Evolutionary conservation across 805 yeast species (phyloP), one percentile per base, ranked within the genome.

Genomic region (Metschnikowia proteae): DNA sequence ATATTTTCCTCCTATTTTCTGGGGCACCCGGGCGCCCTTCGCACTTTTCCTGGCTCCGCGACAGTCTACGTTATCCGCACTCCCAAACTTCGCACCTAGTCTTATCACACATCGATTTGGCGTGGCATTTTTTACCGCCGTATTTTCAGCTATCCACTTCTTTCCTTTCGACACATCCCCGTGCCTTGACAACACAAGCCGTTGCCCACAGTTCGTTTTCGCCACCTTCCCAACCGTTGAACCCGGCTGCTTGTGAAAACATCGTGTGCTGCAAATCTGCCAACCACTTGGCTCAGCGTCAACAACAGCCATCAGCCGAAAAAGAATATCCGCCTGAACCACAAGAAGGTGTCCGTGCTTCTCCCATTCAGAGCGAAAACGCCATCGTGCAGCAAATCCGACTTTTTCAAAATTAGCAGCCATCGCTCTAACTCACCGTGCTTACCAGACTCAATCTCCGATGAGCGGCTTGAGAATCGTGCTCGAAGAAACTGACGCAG

Each of bases 381-480:
- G 17, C 17, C 17, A 17, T 17, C 2, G 17, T 17, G 2, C 17
- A 17, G 17, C 17, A 17, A 17, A 17, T 17, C 17, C 17, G 17
- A 17, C 17, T 17, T 17, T 17, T 17, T 17, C 17, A 17, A 17
- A 17, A 17, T 17, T 17, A 17, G 17, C 17, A 17, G 17, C 17
- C 17, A 17, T 17, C 2, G 17, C 17, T 17, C 1, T 17, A 17
- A 17, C 17, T 17, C 17, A 17, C 17, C 17, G 17, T 17, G 17
- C 17, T 17, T 17, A 17, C 17, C 17, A 1, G 17, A 17, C 17
- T 17, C 17, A 17, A 17, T 17, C 17, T 17, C 17, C 11, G 8
- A 56, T 56, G 60, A 51, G 46, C 40, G 61, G 61, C 31, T 44
- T 58, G 7, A 54, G 61, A 13, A 56, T 58, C 23, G 54, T 58